Base-by-base conservation (phyloP, 345 rosid species). In the Syzygium jambos region DNA sequence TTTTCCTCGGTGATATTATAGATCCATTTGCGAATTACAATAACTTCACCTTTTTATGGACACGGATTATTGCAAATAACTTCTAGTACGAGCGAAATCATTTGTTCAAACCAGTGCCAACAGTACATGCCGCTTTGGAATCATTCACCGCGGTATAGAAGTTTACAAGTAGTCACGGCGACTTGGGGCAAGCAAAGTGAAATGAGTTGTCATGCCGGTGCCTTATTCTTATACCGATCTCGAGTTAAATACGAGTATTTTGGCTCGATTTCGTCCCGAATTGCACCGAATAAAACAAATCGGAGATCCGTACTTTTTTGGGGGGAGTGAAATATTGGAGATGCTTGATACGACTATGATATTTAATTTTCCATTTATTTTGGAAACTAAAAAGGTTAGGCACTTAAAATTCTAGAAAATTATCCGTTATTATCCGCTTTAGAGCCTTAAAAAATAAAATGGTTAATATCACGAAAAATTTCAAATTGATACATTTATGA, bases 51-150 rank as follows among this genome's bases (percentile, higher is more conserved):
- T n/a, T n/a, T n/a, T 61, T n/a, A n/a, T 61, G 73, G 7, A 6
- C 34, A 61, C 16, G 14, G 2, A 13, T 8, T n/a, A 61, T n/a
- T 12, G 9, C 73, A 61, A 61, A 61, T 30, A 61, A 61, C 10
- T 61, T 29, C 34, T 14, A n/a, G 34, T n/a, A 61, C 73, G 1
- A 13, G 10, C 6, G 73, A 61, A n/a, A n/a, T 61, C 73, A 61
- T 68, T 16, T 1, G 19, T 30, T 30, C 6, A 30, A 30, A 0
- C 46, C 1, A 68, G 12, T 30, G 16, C 0, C 1, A 30, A 4
- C 0, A 0, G 43, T 8, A 68, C 12, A 17, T 16, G 9, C 21
- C 1, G 1, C 77, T 29, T 63, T 14, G 2, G 77, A 29, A 29
- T 63, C 41, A 63, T 29, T 63, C 77, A 63, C 29, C 30, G 5